Conservation (phyloP, 1,139 yeast species). For the Candida sp. region DNA sequence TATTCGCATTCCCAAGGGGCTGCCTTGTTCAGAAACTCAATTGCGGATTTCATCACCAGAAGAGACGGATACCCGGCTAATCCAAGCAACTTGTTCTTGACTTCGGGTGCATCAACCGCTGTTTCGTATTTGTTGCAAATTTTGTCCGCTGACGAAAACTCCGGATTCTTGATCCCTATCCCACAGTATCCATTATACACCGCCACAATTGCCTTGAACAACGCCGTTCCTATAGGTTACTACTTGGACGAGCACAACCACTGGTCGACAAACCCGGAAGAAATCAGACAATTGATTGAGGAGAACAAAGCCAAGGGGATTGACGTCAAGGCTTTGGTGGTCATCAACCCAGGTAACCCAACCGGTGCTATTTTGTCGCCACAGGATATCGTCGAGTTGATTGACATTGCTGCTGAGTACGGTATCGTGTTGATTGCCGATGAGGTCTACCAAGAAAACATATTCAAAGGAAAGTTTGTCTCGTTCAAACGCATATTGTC, state of each 20-base stretch:
- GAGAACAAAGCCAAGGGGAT: conserved; percentile 59
- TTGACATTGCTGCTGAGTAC: conserved; percentile 80
- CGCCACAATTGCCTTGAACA: conserved; percentile 84
- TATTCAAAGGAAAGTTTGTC: conserved; percentile 68
- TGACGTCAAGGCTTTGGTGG: conserved; percentile 79
- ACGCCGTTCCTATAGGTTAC: conserved; percentile 87
- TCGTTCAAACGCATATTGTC: conserved; percentile 74
- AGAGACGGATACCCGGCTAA: conserved; percentile 60
- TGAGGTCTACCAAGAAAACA: conserved; percentile 95
- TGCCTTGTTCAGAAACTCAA: conserved; percentile 66
- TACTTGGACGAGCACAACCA: conserved; percentile 76
- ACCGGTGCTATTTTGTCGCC: conserved; percentile 83
- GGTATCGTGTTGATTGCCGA: conserved; percentile 94
- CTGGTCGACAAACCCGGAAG: conserved; percentile 83
- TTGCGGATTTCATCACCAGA: conserved; percentile 76
- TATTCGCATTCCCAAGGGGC: conserved; percentile 95
- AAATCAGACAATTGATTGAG: conserved; percentile 60
- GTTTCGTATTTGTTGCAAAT: conserved; percentile 78
- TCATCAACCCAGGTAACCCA: conserved; percentile 98
- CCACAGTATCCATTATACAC: conserved; percentile 98
- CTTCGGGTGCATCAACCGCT: conserved; percentile 95
- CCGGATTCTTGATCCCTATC: conserved; percentile 93
- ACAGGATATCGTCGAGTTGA: conserved; percentile 69
- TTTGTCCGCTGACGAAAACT: conserved; percentile 63
- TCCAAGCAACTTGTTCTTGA: conserved; percentile 77